Evolutionary conservation across 345 rosid genomes (phyloP).

Genomic region (Ceriops tagal): DNA sequence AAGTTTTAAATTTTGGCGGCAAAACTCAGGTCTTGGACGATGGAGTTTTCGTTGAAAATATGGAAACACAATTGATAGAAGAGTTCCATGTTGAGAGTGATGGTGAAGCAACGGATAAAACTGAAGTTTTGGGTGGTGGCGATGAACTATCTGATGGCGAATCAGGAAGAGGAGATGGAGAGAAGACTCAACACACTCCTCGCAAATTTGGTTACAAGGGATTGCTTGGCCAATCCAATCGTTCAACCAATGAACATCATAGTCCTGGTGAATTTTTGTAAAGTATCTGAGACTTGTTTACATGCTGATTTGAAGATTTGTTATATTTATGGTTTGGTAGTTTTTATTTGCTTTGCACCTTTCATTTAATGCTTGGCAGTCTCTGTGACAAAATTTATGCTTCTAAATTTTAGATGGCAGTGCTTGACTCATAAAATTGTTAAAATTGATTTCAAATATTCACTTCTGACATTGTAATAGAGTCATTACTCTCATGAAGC

Average conservation of each 20-base stretch:
- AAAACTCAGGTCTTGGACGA: slow-evolving; percentile 29
- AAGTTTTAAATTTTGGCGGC: slow-evolving; percentile 22
- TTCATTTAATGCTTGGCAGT: no score
- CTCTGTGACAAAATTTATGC: background rate
- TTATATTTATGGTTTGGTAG: background rate
- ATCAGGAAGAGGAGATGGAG: slow-evolving; percentile 20
- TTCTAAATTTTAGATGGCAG: background rate
- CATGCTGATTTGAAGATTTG: background rate
- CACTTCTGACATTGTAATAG: background rate
- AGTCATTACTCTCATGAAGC: no score
- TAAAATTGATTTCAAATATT: background rate
- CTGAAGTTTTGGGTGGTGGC: slow-evolving; percentile 41
- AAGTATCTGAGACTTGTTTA: background rate
- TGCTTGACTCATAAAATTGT: background rate
- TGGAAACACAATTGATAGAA: slow-evolving; percentile 26
- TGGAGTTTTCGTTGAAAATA: slow-evolving; percentile 9
- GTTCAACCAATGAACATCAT: slow-evolving; percentile 18
- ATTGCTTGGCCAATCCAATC: slow-evolving; percentile 17
- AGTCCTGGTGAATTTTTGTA: slow-evolving; percentile 39
- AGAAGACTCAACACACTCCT: slow-evolving; percentile 17
- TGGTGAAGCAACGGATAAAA: slow-evolving; percentile 44
- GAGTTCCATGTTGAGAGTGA: slow-evolving; percentile 31
- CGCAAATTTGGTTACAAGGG: slow-evolving; percentile 16
- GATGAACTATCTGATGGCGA: slow-evolving; percentile 39
- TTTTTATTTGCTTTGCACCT: background rate